phyloP scores from a whole-genome alignment of 2,329 filamentous ascomycete genomes.

The Chrysoporthe deuterocubensis region DNA sequence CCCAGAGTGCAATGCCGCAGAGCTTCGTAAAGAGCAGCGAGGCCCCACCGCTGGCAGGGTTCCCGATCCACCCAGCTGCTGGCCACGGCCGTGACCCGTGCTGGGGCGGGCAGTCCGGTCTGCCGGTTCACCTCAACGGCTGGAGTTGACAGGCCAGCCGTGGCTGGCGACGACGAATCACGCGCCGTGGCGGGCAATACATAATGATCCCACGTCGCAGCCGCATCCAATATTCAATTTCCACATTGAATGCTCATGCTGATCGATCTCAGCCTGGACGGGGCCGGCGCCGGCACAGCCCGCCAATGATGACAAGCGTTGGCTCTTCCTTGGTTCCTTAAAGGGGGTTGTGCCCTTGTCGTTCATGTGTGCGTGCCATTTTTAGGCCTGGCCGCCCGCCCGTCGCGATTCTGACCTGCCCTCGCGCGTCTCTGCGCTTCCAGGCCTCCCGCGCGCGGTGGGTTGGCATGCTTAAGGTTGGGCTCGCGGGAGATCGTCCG shows the following conservation, averaged over 20 bases:
- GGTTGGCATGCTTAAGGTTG: not conserved
- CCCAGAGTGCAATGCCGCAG: slow-evolving; percentile 4
- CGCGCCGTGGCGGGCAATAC: not conserved
- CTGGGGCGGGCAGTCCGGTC: slow-evolving; percentile 1
- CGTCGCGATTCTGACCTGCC: not conserved
- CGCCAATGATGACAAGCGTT: not conserved
- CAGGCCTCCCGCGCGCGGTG: too few species aligned
- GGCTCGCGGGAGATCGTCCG: slow-evolving; percentile 4
- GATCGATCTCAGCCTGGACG: not conserved
- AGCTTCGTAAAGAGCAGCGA: slow-evolving; percentile 1
- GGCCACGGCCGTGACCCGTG: not conserved
- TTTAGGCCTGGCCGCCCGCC: not conserved
- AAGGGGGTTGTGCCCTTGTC: not conserved
- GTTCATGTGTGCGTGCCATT: slow-evolving; percentile 6
- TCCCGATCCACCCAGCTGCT: slow-evolving; percentile 6
- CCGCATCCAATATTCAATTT: not conserved
- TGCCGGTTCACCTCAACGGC: slow-evolving; percentile 1
- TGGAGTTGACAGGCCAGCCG: not conserved
- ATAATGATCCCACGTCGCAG: not conserved
- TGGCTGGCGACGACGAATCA: not conserved
- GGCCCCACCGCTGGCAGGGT: not conserved
- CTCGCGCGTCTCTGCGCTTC: not conserved
- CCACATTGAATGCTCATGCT: slow-evolving; percentile 8
- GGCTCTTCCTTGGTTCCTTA: not conserved
- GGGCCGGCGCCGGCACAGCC: slow-evolving; percentile 3